Evolutionary conservation across 768 basidiomycete species (phyloP).

Genomic region (Pleurotus giganteus): DNA sequence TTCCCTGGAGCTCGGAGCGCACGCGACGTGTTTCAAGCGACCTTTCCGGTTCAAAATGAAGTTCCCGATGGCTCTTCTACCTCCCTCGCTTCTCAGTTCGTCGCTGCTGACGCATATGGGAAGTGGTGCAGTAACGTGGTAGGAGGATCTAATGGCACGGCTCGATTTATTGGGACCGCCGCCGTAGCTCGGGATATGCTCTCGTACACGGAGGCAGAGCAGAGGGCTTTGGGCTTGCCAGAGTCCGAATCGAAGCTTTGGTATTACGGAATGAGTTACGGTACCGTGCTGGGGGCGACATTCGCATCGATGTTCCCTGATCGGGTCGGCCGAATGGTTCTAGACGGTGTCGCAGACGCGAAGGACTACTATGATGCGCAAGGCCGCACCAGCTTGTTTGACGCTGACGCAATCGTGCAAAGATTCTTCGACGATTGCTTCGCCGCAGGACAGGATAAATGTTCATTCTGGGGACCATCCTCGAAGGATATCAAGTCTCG

Average conservation of each 20-base stretch:
- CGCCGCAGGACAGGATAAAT: constrained; percentile 17
- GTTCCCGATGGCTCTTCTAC: background rate
- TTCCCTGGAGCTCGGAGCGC: background rate
- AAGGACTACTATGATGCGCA: constrained; percentile 17
- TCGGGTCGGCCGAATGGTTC: constrained; percentile 27
- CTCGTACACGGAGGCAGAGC: background rate
- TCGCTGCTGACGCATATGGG: background rate
- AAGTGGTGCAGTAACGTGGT: background rate
- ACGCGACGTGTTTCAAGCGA: background rate
- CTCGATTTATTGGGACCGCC: background rate
- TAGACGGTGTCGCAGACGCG: constrained; percentile 29
- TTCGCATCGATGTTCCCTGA: constrained; percentile 35
- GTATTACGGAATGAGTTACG: constrained; percentile 21
- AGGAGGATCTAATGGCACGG: background rate
- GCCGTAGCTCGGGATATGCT: background rate
- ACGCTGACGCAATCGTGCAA: constrained; percentile 19
- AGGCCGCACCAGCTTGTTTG: constrained; percentile 15
- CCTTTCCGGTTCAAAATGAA: background rate
- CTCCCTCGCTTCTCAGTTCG: background rate
- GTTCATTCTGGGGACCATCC: constrained; percentile 20
- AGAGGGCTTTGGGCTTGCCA: background rate
- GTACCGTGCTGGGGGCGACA: too few species aligned
- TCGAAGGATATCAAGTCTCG: constrained; percentile 13
- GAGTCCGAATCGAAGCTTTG: background rate
- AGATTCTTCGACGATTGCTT: constrained; percentile 19